Conservation (phyloP, 2,329 filamentous ascomycete genomes). For the Raffaelea ambrosiae region DNA sequence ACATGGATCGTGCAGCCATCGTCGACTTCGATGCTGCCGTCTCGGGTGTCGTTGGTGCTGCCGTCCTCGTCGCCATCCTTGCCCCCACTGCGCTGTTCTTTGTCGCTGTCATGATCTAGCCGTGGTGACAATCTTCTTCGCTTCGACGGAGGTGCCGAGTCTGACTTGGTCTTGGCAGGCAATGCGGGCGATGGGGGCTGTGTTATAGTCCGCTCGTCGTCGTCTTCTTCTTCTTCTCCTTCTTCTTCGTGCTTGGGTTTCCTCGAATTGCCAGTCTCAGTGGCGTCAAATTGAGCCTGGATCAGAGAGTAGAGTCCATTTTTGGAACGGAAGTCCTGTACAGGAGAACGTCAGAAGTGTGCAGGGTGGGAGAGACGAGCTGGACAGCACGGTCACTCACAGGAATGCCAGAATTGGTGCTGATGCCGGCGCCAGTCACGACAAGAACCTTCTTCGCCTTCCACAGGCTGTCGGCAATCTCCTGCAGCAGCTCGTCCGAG, state of each 20-base stretch:
- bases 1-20: neutral
- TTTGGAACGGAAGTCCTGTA: constrained; percentile 62
- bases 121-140: constrained; percentile 21
- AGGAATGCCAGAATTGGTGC: constrained; percentile 67
- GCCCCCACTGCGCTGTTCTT: neutral
- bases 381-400: constrained; percentile 32
- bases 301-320: constrained; percentile 66
- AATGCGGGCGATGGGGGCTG: too few relatives aligned
- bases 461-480: constrained; percentile 54
- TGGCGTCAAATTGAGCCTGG: constrained; percentile 56
- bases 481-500: constrained; percentile 47
- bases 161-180: neutral
- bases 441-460: constrained; percentile 63
- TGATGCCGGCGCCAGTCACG: constrained; percentile 65
- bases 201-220: too few relatives aligned
- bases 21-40: neutral
- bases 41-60: neutral
- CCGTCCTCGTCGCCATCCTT: neutral
- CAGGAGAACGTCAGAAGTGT: neutral
- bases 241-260: constrained; percentile 4
- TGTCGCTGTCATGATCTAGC: neutral
- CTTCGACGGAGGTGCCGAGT: constrained; percentile 18
- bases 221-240: neutral
- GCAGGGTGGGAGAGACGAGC: neutral
- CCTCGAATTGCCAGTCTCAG: constrained; percentile 19